Conservation (phyloP, 371 early-diverging fungal species). For the Apophysomyces elegans region DNA sequence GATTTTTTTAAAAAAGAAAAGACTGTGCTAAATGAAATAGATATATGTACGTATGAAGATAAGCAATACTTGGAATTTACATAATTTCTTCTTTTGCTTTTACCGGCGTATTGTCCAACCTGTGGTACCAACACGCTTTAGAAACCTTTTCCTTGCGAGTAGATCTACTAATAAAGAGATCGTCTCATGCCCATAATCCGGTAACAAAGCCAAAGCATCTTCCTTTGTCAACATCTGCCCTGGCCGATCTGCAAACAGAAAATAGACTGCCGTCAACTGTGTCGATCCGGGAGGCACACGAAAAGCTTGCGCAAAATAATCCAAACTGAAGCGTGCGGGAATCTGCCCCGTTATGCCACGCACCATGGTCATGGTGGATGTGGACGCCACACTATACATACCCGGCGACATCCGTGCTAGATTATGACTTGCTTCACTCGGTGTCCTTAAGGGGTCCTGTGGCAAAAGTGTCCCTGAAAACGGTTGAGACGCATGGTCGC, state of each 20-base stretch:
- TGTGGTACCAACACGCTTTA: slow-evolving; percentile 29
- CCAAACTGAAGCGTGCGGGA: slow-evolving; percentile 35
- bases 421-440: neutral
- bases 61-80: neutral
- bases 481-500: neutral
- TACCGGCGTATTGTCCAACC: slow-evolving; percentile 35
- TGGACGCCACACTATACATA: neutral
- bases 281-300: slow-evolving; percentile 41
- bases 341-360: slow-evolving; percentile 23
- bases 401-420: neutral
- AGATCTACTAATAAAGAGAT: slow-evolving; percentile 27
- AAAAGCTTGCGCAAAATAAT: slow-evolving; percentile 38
- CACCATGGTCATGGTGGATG: slow-evolving; percentile 26
- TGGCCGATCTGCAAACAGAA: slow-evolving; percentile 30
- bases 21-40: neutral
- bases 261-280: slow-evolving; percentile 35
- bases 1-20: neutral
- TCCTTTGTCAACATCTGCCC: slow-evolving; percentile 25
- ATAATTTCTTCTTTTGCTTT: slow-evolving; percentile 7
- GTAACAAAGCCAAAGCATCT: slow-evolving; percentile 15
- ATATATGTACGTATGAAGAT: neutral
- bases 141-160: slow-evolving; percentile 28
- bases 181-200: slow-evolving; percentile 15
- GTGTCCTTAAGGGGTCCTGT: neutral
- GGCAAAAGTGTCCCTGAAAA: neutral